A percentile compares a stretch with the other conserved stretches of the same genome.
These are phyloP conservation scores for Fusarium globosum DNA, from an alignment of 2,329 filamentous ascomycete species.

Conservation along the genomic window DNA sequence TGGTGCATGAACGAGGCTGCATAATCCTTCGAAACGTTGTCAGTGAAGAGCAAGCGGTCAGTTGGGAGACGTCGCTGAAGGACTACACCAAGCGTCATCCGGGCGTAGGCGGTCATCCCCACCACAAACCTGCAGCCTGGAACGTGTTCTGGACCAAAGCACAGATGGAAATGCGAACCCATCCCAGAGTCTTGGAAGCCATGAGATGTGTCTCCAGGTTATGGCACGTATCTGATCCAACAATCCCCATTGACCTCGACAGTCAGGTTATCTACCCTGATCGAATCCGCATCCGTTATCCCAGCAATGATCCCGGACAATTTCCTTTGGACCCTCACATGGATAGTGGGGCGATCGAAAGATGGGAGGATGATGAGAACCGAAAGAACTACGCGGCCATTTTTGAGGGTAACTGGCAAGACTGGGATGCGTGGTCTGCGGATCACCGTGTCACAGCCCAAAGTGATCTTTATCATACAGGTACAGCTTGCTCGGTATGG, in stretches of 20 bases:
- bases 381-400: not conserved
- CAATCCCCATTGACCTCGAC: not conserved
- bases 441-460: not conserved
- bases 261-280: not conserved
- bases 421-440: not conserved
- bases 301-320: not conserved
- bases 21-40: not conserved
- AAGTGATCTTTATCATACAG: not conserved
- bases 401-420: not conserved
- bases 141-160: slow-evolving; percentile 3
- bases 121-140: not conserved
- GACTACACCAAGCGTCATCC: not conserved
- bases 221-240: not conserved
- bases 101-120: not conserved
- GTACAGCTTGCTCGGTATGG: not conserved
- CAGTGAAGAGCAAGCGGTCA: not conserved
- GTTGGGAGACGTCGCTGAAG: not conserved
- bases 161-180: not conserved
- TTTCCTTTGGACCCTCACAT: not conserved
- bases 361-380: not conserved
- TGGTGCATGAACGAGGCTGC: not conserved
- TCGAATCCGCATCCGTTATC: not conserved
- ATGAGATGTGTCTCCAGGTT: not conserved
- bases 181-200: not conserved
- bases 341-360: not conserved